Base-by-base conservation (phyloP, 176 grass and related monocot genomes). In the Carex cristatella region DNA sequence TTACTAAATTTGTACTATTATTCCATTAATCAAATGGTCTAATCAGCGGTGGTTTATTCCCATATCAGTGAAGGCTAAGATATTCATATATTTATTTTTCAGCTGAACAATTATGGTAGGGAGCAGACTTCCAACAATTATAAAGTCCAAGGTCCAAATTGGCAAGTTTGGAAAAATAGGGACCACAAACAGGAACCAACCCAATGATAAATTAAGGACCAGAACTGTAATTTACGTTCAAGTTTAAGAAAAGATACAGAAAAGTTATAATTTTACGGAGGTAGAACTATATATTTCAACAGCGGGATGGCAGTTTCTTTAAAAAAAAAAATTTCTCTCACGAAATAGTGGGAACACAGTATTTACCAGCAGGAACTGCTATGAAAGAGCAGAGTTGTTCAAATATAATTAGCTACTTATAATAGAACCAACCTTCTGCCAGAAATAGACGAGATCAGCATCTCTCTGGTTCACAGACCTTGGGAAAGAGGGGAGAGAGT, bases 381-480 rank as follows among this genome's bases (percentile, higher is more conserved):
- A 19, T 54, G 46, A 75, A 51, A 53, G 2, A 53, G 46, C 46
- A 31, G 11, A 30, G 11, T 30, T 54, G 4, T 53, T 18, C 71
- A 14, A 76, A 76, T 31, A 40, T 54, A 76, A 76, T 76, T 55
- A 76, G 11, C 48, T 31, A 30, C 23, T 76, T 53, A 31, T 51
- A 80, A 19, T 83, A 83, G 35, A 57, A 80, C 74, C 18, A 91
- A 91, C 89, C 89, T 91, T 99, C 67, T 99, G 93, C 93, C 96
- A 99, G 81, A 95, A 95, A 88, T 99, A 99, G 79, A 99, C 88
- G 69, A 99, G 93, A 85, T 99, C 96, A 70, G 93, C 93, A 81
- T 99, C 96, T 49, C 96, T 85, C 85, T 99, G 96, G 84, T 99
- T 95, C 73, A 95, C 88, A 89, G 93, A 84, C 61, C 57, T 87